These are phyloP conservation scores for Cyberlindnera subsufficiens DNA, from an alignment of 805 yeast species.

Conservation along the genomic window DNA sequence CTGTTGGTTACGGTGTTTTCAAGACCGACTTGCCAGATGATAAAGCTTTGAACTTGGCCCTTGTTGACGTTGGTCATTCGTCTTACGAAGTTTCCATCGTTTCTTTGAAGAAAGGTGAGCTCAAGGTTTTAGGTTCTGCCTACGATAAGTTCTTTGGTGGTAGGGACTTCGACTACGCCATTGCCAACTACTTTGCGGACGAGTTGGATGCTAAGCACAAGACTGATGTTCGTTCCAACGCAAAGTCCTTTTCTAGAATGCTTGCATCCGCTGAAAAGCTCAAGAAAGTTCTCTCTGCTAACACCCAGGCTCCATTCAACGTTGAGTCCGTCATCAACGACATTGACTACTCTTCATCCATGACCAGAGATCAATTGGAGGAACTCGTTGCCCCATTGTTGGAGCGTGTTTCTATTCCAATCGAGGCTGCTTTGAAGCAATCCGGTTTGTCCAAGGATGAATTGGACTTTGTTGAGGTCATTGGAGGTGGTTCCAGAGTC, in stretches of 20 bases:
- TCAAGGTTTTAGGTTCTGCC: constrained; percentile 87
- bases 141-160: constrained; percentile 98
- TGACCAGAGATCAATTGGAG: constrained; percentile 91
- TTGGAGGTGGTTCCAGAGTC: constrained; percentile 98
- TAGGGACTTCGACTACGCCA: constrained; percentile 90
- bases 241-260: constrained; percentile 94
- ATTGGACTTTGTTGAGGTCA: constrained; percentile 85
- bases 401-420: constrained; percentile 68
- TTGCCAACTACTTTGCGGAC: constrained; percentile 90
- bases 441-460: constrained; percentile 72
- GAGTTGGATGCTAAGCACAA: constrained; percentile 89
- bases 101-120: constrained; percentile 92
- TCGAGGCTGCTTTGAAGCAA: constrained; percentile 73
- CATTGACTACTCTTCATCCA: constrained; percentile 85
- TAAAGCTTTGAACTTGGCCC: constrained; percentile 82
- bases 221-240: constrained; percentile 84
- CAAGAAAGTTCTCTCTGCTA: constrained; percentile 95
- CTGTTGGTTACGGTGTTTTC: constrained; percentile 98
- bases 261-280: constrained; percentile 86
- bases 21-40: constrained; percentile 95
- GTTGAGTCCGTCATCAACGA: constrained; percentile 97
- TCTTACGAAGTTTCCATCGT: constrained; percentile 86
- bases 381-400: constrained; percentile 80
- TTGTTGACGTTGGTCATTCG: constrained; percentile 96
- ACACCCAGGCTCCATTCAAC: constrained; percentile 88